Evolutionary conservation across 495 filamentous ascomycete genomes (phyloP), one percentile per base, ranked within the genome.

Genomic region (Talaromyces stipitatus): DNA sequence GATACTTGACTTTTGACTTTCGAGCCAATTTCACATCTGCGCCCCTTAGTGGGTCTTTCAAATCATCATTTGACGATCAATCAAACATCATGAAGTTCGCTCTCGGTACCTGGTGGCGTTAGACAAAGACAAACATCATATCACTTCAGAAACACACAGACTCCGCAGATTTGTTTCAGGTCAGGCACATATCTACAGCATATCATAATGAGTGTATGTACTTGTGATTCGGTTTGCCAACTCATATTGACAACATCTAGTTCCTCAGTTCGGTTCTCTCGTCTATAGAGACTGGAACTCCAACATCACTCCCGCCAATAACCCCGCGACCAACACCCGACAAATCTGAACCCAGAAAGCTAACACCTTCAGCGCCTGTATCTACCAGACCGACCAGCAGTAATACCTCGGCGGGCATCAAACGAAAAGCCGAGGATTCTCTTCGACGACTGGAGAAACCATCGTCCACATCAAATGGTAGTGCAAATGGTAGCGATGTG

Each of bases 201-300:
- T 16, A 36, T 23, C 65, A 75, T 60, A 10, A 79, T 80, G 78
- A 80, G 78, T 72, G 78, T 80, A 72, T 62, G 75, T 52, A 10
- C 48, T 57, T 50, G 27, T 43, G 38, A 22, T 55, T 12, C 32
- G n/a, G 29, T 47, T 36, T 27, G 7, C 22, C 28, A 55, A 11
- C n/a, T 38, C 29, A 14, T 46, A 56, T 66, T 75, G 32, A 77
- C 57, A 26, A 36, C 32, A 9, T 22, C 10, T 41, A 84, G 81
- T 82, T 82, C 57, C 76, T 84, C 62, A 81, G 80, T 63, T 83
- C 81, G 22, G 72, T 83, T 26, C 73, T 83, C 55, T 75, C 80
- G 58, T 81, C 78, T 30, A 73, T 84, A 36, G 71, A 75, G 64
- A 74, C 74, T 65, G 78, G 72, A 43, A 71, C 71, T 47, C 69